Percentiles rank a stretch among this genome's conserved stretches.
Conservation (phyloP, 148 eudicot species). For the Camellia granthamiana region DNA sequence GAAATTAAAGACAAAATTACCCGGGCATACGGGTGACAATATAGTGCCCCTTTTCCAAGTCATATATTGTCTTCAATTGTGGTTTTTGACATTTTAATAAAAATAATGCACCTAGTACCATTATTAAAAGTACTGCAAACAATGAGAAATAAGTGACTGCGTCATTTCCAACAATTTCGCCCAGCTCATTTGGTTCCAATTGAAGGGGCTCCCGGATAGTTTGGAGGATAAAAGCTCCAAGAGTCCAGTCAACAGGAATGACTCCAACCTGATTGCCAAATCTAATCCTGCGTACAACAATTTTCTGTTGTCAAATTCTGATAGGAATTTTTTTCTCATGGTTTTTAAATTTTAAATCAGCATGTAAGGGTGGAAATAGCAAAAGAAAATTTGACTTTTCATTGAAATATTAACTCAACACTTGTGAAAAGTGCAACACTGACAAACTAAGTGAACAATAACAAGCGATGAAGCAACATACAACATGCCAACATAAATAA, state of each 20-base stretch:
- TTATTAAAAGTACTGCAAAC: conserved; percentile 34
- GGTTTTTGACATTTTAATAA: conserved; percentile 51
- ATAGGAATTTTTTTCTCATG: too few relatives aligned
- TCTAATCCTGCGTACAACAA: conserved; percentile 13
- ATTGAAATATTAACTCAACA: not conserved
- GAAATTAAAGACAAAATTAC: conserved; percentile 6
- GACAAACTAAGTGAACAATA: too few relatives aligned
- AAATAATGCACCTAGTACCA: conserved; percentile 38
- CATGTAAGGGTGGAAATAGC: too few relatives aligned
- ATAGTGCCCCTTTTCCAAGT: conserved; percentile 49
- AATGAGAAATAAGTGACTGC: conserved; percentile 36
- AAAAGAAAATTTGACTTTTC: not conserved
- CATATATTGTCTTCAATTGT: conserved; percentile 45
- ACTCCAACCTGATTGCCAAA: conserved; percentile 16
- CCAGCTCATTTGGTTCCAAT: conserved; percentile 16
- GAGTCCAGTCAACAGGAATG: conserved; percentile 40
- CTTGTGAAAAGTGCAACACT: too few relatives aligned
- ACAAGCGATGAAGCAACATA: too few relatives aligned
- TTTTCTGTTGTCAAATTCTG: too few relatives aligned
- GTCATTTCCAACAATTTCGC: conserved; percentile 33
- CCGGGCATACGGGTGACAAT: conserved; percentile 42
- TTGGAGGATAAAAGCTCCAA: conserved; percentile 43
- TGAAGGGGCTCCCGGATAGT: conserved; percentile 30
- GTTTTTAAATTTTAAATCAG: too few relatives aligned
- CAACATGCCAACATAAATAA: too few relatives aligned